These are phyloP conservation scores for Phaseolus lunatus DNA, from an alignment of 306 rosid genomes.

Conservation along the genomic window DNA sequence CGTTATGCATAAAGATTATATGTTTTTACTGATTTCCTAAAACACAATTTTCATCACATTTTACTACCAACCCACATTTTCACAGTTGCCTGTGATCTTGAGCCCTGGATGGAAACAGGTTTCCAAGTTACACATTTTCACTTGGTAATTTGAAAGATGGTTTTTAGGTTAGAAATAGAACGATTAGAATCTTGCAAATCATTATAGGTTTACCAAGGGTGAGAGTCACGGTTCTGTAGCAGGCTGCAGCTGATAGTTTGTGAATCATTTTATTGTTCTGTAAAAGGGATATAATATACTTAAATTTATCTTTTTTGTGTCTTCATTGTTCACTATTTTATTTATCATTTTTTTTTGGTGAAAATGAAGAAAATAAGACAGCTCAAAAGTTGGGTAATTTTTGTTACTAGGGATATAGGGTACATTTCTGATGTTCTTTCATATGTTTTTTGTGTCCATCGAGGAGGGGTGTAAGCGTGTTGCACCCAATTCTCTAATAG, in stretches of 20 bases:
- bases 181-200: not conserved
- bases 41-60: not conserved
- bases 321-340: conserved; percentile 1
- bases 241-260: not conserved
- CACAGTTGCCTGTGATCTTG: not conserved
- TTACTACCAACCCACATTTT: not conserved
- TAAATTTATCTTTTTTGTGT: not conserved
- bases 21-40: conserved; percentile 17
- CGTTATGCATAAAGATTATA: conserved; percentile 30
- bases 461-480: too few species aligned
- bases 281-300: not conserved
- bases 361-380: not conserved
- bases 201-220: not conserved
- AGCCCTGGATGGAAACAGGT: not conserved
- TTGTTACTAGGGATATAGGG: not conserved
- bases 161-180: conserved; percentile 21
- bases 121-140: conserved; percentile 14
- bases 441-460: too few species aligned
- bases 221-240: not conserved
- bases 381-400: not conserved
- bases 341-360: not conserved
- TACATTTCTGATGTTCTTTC: not conserved
- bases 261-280: not conserved
- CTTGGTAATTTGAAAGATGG: not conserved
- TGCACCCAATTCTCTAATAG: too few species aligned